A percentile compares a stretch with the other conserved stretches of the same genome.
phyloP scores from a whole-genome alignment of 2,329 filamentous ascomycete genomes.

The Colletotrichum sp. region DNA sequence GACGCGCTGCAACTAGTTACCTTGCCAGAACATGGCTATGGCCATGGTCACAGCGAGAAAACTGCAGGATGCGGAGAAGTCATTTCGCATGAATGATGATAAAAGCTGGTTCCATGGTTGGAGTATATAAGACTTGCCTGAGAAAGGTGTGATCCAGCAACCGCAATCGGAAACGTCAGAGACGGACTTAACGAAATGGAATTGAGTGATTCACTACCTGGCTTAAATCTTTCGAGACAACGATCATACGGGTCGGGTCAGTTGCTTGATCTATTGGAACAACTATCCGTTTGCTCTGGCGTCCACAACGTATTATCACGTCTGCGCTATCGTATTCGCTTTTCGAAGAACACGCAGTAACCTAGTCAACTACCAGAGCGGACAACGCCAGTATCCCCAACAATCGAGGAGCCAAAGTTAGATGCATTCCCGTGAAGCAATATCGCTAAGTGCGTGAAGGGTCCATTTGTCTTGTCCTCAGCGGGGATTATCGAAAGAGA shows the following conservation, averaged over 20 bases:
- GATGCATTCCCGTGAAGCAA: neutral
- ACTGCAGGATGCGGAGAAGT: neutral
- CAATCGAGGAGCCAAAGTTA: rapidly evolving
- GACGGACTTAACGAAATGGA: neutral
- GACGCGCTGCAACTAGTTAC: neutral
- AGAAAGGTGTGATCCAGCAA: neutral
- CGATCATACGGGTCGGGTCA: rapidly evolving
- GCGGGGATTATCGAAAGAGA: neutral
- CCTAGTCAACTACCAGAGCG: rapidly evolving
- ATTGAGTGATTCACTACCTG: neutral
- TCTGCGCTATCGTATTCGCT: neutral
- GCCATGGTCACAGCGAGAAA: neutral
- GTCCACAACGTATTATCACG: neutral
- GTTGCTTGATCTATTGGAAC: neutral
- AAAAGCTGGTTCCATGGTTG: neutral
- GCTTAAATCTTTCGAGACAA: neutral
- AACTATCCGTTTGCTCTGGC: neutral
- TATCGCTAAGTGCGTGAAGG: too few species aligned
- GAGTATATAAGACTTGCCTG: neutral
- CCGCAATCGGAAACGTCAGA: neutral
- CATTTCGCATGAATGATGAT: neutral
- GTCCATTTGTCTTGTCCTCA: too few species aligned
- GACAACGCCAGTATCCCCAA: neutral
- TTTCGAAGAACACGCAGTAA: neutral
- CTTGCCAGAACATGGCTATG: neutral